Percentiles rank a stretch among this genome's conserved stretches.
phyloP scores from a whole-genome alignment of 495 filamentous ascomycete species.

The Penicillium herquei region DNA sequence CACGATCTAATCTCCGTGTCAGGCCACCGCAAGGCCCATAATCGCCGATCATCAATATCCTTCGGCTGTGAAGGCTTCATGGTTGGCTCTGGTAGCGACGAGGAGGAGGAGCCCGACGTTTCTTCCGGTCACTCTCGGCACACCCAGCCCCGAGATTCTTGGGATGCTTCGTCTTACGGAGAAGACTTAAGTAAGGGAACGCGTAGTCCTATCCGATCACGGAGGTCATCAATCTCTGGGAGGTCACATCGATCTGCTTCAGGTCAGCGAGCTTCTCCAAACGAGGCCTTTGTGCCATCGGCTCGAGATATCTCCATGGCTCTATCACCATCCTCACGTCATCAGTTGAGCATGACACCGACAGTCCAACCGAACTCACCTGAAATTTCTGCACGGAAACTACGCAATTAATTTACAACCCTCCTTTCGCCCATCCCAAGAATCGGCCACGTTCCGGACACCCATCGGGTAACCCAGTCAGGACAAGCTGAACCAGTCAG shows the following conservation, averaged over 20 bases:
- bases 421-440: background rate
- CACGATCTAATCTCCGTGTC: conserved; percentile 11
- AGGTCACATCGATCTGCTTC: conserved; percentile 11
- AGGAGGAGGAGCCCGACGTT: conserved; percentile 19
- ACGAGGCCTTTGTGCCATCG: conserved; percentile 15
- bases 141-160: conserved; percentile 10
- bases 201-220: conserved; percentile 18
- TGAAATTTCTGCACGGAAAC: conserved; percentile 18
- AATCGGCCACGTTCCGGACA: background rate
- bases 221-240: conserved; percentile 23
- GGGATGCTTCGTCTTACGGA: conserved; percentile 16
- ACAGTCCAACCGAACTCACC: conserved; percentile 18
- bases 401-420: conserved; percentile 6
- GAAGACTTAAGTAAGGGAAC: conserved; percentile 4
- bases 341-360: conserved; percentile 33
- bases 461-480: background rate
- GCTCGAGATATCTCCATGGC: conserved; percentile 25
- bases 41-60: conserved; percentile 20
- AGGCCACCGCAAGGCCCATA: conserved; percentile 13
- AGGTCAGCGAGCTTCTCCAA: conserved; percentile 13
- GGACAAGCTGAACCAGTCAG: background rate
- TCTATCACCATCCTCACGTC: conserved; percentile 28
- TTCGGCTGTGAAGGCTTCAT: conserved; percentile 13
- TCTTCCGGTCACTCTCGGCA: conserved; percentile 4
- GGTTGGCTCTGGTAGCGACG: conserved; percentile 27